A percentile compares a stretch with the other conserved stretches of the same genome.
These are phyloP conservation scores for Fusarium mundagurra DNA, from an alignment of 2,329 filamentous ascomycete genomes.

Conservation along the genomic window DNA sequence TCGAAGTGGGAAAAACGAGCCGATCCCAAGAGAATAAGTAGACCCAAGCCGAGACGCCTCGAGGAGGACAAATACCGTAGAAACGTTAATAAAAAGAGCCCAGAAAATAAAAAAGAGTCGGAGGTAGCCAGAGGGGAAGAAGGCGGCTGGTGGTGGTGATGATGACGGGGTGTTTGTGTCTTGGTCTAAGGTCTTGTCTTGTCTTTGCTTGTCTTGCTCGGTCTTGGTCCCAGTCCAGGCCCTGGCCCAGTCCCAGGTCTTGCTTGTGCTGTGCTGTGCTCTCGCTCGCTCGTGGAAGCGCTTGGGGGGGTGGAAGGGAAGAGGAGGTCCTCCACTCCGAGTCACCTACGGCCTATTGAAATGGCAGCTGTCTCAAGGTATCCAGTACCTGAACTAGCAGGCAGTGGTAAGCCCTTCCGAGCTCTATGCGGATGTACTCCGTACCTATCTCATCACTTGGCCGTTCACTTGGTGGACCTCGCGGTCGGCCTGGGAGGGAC, in stretches of 20 bases:
- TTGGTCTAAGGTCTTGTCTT: conserved; percentile 20
- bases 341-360: conserved; percentile 12
- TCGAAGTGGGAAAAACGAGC: conserved; percentile 26
- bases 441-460: conserved; percentile 21
- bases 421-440: conserved; percentile 13
- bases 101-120: conserved; percentile 5
- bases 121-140: conserved; percentile 22
- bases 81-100: conserved; percentile 15
- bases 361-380: conserved; percentile 18
- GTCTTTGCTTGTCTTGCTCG: conserved; percentile 13
- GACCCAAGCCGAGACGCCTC: conserved; percentile 15
- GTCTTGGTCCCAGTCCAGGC: conserved; percentile 14
- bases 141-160: conserved; percentile 31
- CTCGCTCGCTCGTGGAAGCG: conserved; percentile 29
- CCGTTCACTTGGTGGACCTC: conserved; percentile 29
- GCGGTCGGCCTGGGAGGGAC: conserved; percentile 22
- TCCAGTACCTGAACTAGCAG: neutral
- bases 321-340: conserved; percentile 35
- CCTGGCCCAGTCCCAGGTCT: conserved; percentile 1
- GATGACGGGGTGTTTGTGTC: conserved; percentile 35
- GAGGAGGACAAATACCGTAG: conserved; percentile 4
- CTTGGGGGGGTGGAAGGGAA: conserved; percentile 32
- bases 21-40: conserved; percentile 24
- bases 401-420: neutral
- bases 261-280: conserved; percentile 7